phyloP scores from a whole-genome alignment of 2,329 filamentous ascomycete genomes.

The Cladosporium sp. region DNA sequence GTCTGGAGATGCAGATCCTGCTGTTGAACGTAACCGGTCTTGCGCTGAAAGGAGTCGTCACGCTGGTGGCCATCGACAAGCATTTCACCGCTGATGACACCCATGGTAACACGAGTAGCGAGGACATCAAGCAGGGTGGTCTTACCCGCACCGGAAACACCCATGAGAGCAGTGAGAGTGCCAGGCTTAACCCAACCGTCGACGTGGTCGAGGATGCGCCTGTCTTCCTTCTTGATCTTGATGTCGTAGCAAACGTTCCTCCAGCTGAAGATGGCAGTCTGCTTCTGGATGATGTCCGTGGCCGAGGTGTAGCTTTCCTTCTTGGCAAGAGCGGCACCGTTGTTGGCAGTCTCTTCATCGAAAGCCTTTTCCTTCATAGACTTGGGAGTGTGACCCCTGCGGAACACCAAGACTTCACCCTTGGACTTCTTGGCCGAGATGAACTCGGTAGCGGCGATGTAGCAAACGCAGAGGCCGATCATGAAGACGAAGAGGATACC shows the following conservation, averaged over 20 bases:
- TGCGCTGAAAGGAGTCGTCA: slow-evolving; percentile 82
- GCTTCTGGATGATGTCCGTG: slow-evolving; percentile 51
- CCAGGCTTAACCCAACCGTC: slow-evolving; percentile 94
- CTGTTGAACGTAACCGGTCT: slow-evolving; percentile 89
- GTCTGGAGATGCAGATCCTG: slow-evolving; percentile 77
- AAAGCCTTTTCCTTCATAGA: slow-evolving; percentile 48
- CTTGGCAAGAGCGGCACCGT: slow-evolving; percentile 29
- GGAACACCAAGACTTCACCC: slow-evolving; percentile 49
- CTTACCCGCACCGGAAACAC: slow-evolving; percentile 89
- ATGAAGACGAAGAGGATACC: slow-evolving; percentile 45
- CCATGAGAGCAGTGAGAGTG: slow-evolving; percentile 85
- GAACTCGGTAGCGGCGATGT: slow-evolving; percentile 43
- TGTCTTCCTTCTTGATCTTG: slow-evolving; percentile 72
- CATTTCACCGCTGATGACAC: slow-evolving; percentile 84
- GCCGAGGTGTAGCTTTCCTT: slow-evolving; percentile 35
- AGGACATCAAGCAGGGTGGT: slow-evolving; percentile 85
- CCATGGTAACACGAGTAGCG: slow-evolving; percentile 82
- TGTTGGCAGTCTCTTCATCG: slow-evolving; percentile 38
- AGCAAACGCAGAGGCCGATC: slow-evolving; percentile 38
- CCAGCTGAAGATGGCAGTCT: slow-evolving; percentile 83
- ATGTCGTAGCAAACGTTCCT: slow-evolving; percentile 73
- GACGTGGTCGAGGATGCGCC: slow-evolving; percentile 77
- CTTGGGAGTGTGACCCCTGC: slow-evolving; percentile 42
- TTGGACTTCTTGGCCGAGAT: slow-evolving; percentile 49
- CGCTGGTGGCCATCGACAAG: slow-evolving; percentile 71